Percentiles rank a stretch among this genome's conserved stretches.
Conservation (phyloP, 2,329 filamentous ascomycete genomes). For the Fusarium luffae region DNA sequence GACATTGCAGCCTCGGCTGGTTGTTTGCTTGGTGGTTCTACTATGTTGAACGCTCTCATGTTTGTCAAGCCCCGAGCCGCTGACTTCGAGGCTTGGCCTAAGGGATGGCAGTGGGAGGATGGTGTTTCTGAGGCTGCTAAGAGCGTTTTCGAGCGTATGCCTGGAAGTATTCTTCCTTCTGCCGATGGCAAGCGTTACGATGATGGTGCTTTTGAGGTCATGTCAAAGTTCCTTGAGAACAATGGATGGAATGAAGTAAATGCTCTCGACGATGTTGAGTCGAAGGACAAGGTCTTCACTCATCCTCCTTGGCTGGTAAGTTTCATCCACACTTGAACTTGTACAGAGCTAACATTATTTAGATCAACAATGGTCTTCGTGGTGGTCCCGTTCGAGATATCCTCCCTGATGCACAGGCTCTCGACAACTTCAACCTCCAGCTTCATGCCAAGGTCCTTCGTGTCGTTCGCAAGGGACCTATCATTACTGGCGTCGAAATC, state of each 20-base stretch:
- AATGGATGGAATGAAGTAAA: conserved; percentile 72
- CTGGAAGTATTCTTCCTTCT: conserved; percentile 68
- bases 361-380: conserved; percentile 74
- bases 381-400: conserved; percentile 77
- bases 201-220: conserved; percentile 71
- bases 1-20: conserved; percentile 55
- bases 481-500: conserved; percentile 74
- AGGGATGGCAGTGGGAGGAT: conserved; percentile 70
- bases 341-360: background rate
- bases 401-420: conserved; percentile 67
- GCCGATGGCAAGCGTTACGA: conserved; percentile 74
- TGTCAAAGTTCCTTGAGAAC: conserved; percentile 67
- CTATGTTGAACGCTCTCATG: conserved; percentile 75
- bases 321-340: background rate
- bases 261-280: conserved; percentile 66
- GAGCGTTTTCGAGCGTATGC: conserved; percentile 67
- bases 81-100: conserved; percentile 77
- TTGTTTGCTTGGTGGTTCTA: conserved; percentile 73
- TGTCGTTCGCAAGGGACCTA: conserved; percentile 70
- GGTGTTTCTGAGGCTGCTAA: conserved; percentile 65
- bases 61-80: conserved; percentile 73
- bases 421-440: conserved; percentile 73
- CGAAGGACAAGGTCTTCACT: conserved; percentile 73
- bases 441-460: conserved; percentile 72
- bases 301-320: conserved; percentile 68